These are phyloP conservation scores for Pochonia chlamydosporia DNA, from an alignment of 2,329 filamentous ascomycete species.

Conservation along the genomic window DNA sequence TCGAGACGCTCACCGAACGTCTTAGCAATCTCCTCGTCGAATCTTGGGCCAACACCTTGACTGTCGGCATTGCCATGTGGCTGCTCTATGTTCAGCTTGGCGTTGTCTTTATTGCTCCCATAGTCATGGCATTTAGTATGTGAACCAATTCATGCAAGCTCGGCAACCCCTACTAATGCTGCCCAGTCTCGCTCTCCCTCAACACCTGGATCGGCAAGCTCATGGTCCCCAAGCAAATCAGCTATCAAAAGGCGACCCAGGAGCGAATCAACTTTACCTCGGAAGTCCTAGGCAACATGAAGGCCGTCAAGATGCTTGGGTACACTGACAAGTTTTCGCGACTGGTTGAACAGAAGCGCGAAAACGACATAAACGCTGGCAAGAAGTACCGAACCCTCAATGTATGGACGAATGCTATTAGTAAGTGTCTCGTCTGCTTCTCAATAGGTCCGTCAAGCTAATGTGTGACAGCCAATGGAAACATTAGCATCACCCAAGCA, in stretches of 20 bases:
- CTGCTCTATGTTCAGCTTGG: constrained; percentile 25
- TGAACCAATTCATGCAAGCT: background rate
- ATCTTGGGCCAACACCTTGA: constrained; percentile 24
- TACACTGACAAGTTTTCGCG: constrained; percentile 19
- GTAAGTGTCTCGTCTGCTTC: constrained; percentile 13
- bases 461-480: constrained; percentile 19
- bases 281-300: constrained; percentile 24
- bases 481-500: constrained; percentile 19
- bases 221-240: constrained; percentile 21
- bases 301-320: constrained; percentile 28
- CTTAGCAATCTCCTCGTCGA: constrained; percentile 23
- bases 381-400: constrained; percentile 19
- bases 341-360: constrained; percentile 18
- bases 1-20: constrained; percentile 22
- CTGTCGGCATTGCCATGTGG: constrained; percentile 24
- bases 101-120: constrained; percentile 25
- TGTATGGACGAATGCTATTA: constrained; percentile 21
- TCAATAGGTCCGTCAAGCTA: no score
- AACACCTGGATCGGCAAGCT: constrained; percentile 17
- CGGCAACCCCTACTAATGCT: no score
- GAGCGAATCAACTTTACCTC: constrained; percentile 27
- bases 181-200: constrained; percentile 16
- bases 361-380: constrained; percentile 18
- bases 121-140: constrained; percentile 25
- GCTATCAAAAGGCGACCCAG: constrained; percentile 26